Percentiles rank a stretch among this genome's conserved stretches.
These are phyloP conservation scores for Scedosporium aurantiacum DNA, from an alignment of 2,329 filamentous ascomycete genomes.

Conservation along the genomic window DNA sequence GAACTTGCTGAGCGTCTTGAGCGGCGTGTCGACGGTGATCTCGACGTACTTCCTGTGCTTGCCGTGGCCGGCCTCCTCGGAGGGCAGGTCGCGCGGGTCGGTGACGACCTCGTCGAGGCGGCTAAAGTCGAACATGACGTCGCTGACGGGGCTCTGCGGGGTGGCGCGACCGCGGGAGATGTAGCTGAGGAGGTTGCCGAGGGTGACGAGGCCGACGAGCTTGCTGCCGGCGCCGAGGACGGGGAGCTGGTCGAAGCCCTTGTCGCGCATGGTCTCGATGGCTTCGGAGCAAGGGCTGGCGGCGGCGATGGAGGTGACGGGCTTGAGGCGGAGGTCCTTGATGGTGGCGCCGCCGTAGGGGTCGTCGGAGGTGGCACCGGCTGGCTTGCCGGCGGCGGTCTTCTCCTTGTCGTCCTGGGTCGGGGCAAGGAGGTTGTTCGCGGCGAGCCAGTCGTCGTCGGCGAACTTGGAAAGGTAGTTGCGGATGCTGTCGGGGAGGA, in stretches of 20 bases:
- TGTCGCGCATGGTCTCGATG: conserved; percentile 96
- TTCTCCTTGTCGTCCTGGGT: conserved; percentile 33
- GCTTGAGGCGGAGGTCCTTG: conserved; percentile 75
- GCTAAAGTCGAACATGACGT: conserved; percentile 95
- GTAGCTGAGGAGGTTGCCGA: conserved; percentile 88
- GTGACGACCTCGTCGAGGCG: conserved; percentile 81
- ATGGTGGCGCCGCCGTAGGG: conserved; percentile 72
- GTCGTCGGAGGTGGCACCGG: conserved; percentile 40
- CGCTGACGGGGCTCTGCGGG: conserved; percentile 60
- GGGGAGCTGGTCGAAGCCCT: conserved; percentile 94
- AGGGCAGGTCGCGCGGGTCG: conserved; percentile 60
- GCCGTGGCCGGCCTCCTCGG: conserved; percentile 25
- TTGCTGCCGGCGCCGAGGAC: conserved; percentile 61
- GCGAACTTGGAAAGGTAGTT: conserved; percentile 98
- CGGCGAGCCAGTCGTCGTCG: conserved; percentile 96
- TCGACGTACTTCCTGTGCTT: conserved; percentile 74
- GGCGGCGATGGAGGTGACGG: conserved; percentile 73
- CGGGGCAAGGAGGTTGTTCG: conserved; percentile 73
- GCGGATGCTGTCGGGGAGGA: conserved; percentile 90
- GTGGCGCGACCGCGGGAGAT: conserved; percentile 74
- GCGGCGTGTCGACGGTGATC: conserved; percentile 81
- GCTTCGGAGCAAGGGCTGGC: conserved; percentile 69
- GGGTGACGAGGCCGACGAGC: conserved; percentile 84
- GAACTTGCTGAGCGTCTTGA: conserved; percentile 78
- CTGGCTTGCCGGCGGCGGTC: conserved; percentile 21